phyloP scores from a whole-genome alignment of 2,329 filamentous ascomycete species.

The Aspergillus neotritici region DNA sequence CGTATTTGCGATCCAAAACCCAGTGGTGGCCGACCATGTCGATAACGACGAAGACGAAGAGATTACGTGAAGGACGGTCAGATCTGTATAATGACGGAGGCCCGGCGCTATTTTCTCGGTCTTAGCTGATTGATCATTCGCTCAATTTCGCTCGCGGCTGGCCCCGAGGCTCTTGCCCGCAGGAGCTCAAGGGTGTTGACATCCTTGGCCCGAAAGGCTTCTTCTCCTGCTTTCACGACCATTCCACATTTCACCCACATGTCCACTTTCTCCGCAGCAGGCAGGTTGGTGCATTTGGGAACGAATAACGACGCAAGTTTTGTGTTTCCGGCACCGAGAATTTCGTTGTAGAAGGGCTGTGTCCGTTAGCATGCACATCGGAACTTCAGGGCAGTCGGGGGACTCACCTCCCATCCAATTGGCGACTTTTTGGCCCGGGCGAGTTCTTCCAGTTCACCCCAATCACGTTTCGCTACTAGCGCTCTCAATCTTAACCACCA shows the following conservation, averaged over 20 bases:
- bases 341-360: slow-evolving; percentile 86
- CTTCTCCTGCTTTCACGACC: slow-evolving; percentile 81
- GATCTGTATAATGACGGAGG: background rate
- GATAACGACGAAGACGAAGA: slow-evolving; percentile 37
- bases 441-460: slow-evolving; percentile 86
- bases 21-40: slow-evolving; percentile 22
- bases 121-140: slow-evolving; percentile 58
- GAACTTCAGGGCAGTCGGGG: slow-evolving; percentile 7
- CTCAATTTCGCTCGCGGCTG: slow-evolving; percentile 73
- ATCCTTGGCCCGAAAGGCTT: slow-evolving; percentile 79
- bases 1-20: slow-evolving; percentile 10
- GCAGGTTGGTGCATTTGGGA: slow-evolving; percentile 72
- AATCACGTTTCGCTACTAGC: slow-evolving; percentile 82
- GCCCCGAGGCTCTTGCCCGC: slow-evolving; percentile 65
- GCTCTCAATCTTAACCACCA: slow-evolving; percentile 85
- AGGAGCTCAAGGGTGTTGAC: slow-evolving; percentile 67
- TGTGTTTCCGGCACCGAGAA: slow-evolving; percentile 81
- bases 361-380: slow-evolving; percentile 24
- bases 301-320: slow-evolving; percentile 79
- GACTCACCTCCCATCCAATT: slow-evolving; percentile 87
- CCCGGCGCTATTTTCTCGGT: slow-evolving; percentile 36
- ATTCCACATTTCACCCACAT: slow-evolving; percentile 98
- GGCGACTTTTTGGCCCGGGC: slow-evolving; percentile 70
- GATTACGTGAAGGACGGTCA: slow-evolving; percentile 34
- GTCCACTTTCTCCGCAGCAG: slow-evolving; percentile 64